Conservation (phyloP, 2,329 filamentous ascomycete genomes). For the Westerdykella sp. region DNA sequence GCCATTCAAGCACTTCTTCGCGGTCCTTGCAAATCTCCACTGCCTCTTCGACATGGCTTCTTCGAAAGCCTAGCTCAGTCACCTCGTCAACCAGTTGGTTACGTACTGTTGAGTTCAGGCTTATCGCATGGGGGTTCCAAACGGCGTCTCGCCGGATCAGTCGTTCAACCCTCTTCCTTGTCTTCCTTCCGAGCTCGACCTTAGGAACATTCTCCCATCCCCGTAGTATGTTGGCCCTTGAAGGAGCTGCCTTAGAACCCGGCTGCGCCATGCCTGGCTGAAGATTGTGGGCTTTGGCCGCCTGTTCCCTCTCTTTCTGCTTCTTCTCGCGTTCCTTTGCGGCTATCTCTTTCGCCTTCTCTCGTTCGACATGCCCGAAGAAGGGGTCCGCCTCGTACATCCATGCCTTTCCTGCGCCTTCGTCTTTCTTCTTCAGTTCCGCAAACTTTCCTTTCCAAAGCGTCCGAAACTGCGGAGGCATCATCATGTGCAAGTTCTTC, state of each 20-base stretch:
- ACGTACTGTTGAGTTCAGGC: slow-evolving; percentile 55
- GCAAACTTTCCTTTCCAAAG: slow-evolving; percentile 88
- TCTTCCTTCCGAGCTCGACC: slow-evolving; percentile 84
- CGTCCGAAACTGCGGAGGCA: slow-evolving; percentile 82
- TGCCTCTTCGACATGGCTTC: slow-evolving; percentile 83
- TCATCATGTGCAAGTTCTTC: slow-evolving; percentile 90
- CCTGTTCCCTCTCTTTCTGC: slow-evolving; percentile 48
- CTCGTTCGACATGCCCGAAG: slow-evolving; percentile 67
- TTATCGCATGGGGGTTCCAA: slow-evolving; percentile 78
- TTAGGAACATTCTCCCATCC: slow-evolving; percentile 82
- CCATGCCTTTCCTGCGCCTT: slow-evolving; percentile 71
- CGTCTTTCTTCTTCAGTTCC: slow-evolving; percentile 71
- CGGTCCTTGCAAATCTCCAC: slow-evolving; percentile 80
- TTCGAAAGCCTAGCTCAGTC: slow-evolving; percentile 73
- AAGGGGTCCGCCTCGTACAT: slow-evolving; percentile 97
- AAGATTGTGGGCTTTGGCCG: slow-evolving; percentile 57
- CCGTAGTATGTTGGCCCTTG: slow-evolving; percentile 49
- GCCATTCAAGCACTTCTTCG: slow-evolving; percentile 91
- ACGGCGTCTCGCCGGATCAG: slow-evolving; percentile 70
- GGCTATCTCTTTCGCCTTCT: slow-evolving; percentile 66
- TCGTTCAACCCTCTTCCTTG: slow-evolving; percentile 70
- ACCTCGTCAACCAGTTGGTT: slow-evolving; percentile 65
- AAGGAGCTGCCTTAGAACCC: slow-evolving; percentile 25
- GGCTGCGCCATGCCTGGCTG: slow-evolving; percentile 29
- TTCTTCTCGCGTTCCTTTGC: slow-evolving; percentile 73